phyloP scores from a whole-genome alignment of 2,329 filamentous ascomycete species.

The Conoideocrella luteorostrata region DNA sequence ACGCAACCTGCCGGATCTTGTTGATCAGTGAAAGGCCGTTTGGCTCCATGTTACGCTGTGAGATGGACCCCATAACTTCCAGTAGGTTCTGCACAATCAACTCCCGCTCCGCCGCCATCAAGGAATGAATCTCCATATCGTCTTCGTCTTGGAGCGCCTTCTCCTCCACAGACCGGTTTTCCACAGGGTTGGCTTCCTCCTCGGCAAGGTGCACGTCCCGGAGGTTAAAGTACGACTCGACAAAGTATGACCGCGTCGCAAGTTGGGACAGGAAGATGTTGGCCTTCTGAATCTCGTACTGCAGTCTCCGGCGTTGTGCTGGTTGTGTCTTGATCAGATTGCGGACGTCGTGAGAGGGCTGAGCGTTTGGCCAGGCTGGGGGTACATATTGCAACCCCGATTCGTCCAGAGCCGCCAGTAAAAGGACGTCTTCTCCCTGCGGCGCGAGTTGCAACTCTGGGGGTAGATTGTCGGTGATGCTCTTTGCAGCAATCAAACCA shows the following conservation, averaged over 20 bases:
- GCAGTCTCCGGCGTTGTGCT: conserved; percentile 49
- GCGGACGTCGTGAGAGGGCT: conserved; percentile 44
- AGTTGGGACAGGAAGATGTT: conserved; percentile 82
- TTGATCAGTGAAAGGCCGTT: conserved; percentile 60
- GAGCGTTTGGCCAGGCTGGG: conserved; percentile 39
- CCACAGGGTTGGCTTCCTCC: conserved; percentile 30
- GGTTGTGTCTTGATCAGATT: conserved; percentile 43
- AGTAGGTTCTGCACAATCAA: conserved; percentile 76
- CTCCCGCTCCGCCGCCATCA: conserved; percentile 71
- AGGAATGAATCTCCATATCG: conserved; percentile 46
- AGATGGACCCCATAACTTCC: conserved; percentile 67
- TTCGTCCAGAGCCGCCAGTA: conserved; percentile 36
- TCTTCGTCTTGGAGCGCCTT: conserved; percentile 32
- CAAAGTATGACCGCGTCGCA: conserved; percentile 74
- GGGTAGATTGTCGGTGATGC: conserved; percentile 61
- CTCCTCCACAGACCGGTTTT: conserved; percentile 28
- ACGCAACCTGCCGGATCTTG: conserved; percentile 80
- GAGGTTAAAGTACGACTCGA: conserved; percentile 78
- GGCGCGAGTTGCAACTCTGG: conserved; percentile 56
- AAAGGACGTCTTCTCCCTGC: conserved; percentile 27
- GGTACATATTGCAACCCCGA: conserved; percentile 46
- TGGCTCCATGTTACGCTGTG: conserved; percentile 79
- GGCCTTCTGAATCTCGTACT: conserved; percentile 86
- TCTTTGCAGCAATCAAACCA: conserved; percentile 64
- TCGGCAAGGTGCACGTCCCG: conserved; percentile 57